Percentiles rank a stretch among this genome's conserved stretches.
Evolutionary conservation across 2,329 filamentous ascomycete genomes (phyloP).

Genomic region (Aspergillus sp.): DNA sequence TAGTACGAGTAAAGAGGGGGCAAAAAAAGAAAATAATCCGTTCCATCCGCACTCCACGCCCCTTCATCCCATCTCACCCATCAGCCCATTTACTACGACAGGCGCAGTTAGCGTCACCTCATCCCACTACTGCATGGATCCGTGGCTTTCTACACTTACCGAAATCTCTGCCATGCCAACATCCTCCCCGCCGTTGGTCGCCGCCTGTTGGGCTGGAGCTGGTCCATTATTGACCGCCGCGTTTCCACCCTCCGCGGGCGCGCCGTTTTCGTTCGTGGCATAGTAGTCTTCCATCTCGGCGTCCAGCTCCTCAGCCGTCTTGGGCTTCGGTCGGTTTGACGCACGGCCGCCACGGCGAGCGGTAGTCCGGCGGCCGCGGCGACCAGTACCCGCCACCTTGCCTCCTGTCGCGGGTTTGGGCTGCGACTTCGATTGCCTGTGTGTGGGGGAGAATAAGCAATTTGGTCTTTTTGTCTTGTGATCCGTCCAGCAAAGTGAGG

Average conservation of each 20-base stretch:
- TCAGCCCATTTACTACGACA: too few relatives aligned
- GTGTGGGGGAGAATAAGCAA: constrained; percentile 17
- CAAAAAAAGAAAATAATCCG: too few relatives aligned
- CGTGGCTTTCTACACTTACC: constrained; percentile 25
- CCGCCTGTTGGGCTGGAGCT: constrained; percentile 40
- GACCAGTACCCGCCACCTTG: constrained; percentile 48
- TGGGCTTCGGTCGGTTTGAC: constrained; percentile 61
- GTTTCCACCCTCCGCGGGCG: constrained; percentile 31
- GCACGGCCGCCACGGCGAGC: constrained; percentile 48
- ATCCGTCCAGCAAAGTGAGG: not conserved
- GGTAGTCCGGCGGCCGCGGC: constrained; percentile 33
- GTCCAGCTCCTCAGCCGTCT: constrained; percentile 92
- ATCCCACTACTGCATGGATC: not conserved
- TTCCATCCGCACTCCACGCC: too few relatives aligned
- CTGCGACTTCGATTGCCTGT: constrained; percentile 58
- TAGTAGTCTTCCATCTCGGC: constrained; percentile 98
- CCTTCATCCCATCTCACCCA: too few relatives aligned
- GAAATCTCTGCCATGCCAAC: constrained; percentile 51
- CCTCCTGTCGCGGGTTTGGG: constrained; percentile 72
- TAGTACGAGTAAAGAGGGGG: too few relatives aligned
- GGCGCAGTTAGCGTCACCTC: not conserved
- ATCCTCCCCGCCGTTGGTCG: constrained; percentile 44
- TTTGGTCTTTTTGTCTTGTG: not conserved
- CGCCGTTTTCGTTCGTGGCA: constrained; percentile 31
- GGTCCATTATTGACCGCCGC: constrained; percentile 31